Evolutionary conservation across 306 rosid species (phyloP).

Genomic region (Pterocarpus macrocarpus): DNA sequence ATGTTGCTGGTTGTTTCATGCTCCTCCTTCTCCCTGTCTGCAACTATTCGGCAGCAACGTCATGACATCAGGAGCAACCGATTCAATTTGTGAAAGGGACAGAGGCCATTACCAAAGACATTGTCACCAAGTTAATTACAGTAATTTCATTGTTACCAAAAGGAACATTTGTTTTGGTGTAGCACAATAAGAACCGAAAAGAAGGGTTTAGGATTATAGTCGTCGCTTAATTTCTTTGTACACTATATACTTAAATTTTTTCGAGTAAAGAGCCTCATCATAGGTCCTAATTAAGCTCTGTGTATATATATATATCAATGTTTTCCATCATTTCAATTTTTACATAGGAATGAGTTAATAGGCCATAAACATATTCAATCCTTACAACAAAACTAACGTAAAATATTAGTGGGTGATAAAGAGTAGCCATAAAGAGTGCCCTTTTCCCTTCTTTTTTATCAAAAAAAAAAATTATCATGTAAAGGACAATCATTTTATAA

Average conservation of each 20-base stretch:
- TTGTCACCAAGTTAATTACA: slow-evolving; percentile 9
- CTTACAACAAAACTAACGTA: no score
- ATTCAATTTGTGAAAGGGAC: slow-evolving; percentile 27
- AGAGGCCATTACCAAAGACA: not conserved
- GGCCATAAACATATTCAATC: no score
- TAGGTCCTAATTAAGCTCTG: not conserved
- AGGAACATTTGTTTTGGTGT: not conserved
- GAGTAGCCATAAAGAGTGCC: no score
- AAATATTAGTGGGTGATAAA: no score
- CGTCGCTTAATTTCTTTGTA: not conserved
- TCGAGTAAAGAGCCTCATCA: no score
- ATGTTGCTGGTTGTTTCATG: slow-evolving; percentile 57
- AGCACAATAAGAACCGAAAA: not conserved
- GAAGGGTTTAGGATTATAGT: not conserved
- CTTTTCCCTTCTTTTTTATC: no score
- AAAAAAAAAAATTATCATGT: no score
- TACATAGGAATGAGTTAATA: not conserved
- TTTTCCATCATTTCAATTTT: not conserved
- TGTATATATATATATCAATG: not conserved
- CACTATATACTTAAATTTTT: no score
- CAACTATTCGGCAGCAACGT: slow-evolving; percentile 26
- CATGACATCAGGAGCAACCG: slow-evolving; percentile 29
- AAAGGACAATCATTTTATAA: no score
- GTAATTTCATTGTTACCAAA: not conserved
- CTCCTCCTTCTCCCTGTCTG: slow-evolving; percentile 47